Base-by-base conservation (phyloP, 768 basidiomycete genomes). In the Jaapia argillacea region DNA sequence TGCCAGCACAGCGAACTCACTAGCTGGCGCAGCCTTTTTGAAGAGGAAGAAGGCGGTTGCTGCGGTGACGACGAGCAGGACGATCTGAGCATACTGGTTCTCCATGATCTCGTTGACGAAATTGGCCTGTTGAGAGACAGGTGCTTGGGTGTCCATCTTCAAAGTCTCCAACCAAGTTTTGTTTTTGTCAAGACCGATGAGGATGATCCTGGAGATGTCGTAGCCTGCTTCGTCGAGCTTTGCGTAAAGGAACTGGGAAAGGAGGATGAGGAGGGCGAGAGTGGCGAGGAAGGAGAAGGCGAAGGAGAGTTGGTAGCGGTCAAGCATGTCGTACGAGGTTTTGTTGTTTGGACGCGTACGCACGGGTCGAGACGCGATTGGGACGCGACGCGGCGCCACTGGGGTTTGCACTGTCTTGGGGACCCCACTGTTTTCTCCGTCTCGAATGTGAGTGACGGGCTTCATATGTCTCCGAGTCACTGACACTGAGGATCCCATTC, bases 141-240 rank as follows among this genome's bases (percentile, higher is more conserved):
- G n/a, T n/a, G n/a, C n/a, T n/a, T n/a, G n/a, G n/a, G n/a, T n/a
- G n/a, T n/a, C 28, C 10, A 33, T 33, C 28, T 16, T 33, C 28
- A 10, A 33, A 16, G 28, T 10, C 12, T 38, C 37, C 22, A 7
- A 7, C 10, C 37, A 22, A 21, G 10, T 7, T 6, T 22, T 21
- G 7, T 21, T 7, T 22, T 21, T 12, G 41, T 24, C 28, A 38
- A 80, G 66, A 44, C 81, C 81, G 39, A 80, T 57, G 56, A 85
- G 77, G 51, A 83, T 81, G 57, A 85, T 57, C 16, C 71, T 59
- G 22, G 72, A 65, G 45, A 77, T 36, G 63, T 77, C 64, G 69
- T 75, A 79, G 53, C 79, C 80, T 6, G 72, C 70, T 6, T 65
- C 68, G 5, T 54, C 53, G 51, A 85, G 77, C 45, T 53, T 64